phyloP scores from a whole-genome alignment of 1,139 yeast species.

The Wickerhamomyces sp. region DNA sequence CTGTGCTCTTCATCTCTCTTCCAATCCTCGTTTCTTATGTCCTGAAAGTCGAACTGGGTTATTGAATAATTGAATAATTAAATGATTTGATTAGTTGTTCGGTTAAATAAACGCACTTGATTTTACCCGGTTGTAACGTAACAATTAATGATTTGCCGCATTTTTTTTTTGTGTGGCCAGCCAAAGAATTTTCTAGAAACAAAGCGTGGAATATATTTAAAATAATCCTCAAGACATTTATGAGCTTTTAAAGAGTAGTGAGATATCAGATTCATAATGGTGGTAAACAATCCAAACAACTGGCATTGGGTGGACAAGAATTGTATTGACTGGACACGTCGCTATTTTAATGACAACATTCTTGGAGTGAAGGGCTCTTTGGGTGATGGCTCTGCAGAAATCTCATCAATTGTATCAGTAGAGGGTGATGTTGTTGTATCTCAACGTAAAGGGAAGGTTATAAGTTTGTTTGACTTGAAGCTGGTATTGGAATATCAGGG shows the following conservation, averaged over 20 bases:
- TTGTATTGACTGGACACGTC: slow-evolving; percentile 86
- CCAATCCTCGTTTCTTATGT: slow-evolving; percentile 64
- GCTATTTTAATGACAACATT: slow-evolving; percentile 62
- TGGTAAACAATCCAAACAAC: slow-evolving; percentile 69
- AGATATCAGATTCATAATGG: no score
- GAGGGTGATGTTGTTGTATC: slow-evolving; percentile 97
- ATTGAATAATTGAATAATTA: background rate
- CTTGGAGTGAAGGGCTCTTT: slow-evolving; percentile 42
- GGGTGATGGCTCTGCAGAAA: slow-evolving; percentile 31
- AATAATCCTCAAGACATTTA: no score
- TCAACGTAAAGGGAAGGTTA: slow-evolving; percentile 95
- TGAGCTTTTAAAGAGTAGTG: no score
- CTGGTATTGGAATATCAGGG: slow-evolving; percentile 62
- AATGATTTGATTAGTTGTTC: no score
- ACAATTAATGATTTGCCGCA: no score
- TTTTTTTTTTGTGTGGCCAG: background rate
- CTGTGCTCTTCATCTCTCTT: slow-evolving; percentile 50
- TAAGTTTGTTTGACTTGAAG: slow-evolving; percentile 81
- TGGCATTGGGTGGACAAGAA: slow-evolving; percentile 99
- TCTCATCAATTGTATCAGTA: slow-evolving; percentile 58
- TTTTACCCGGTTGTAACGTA: no score
- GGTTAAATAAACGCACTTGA: background rate
- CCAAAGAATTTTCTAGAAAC: background rate
- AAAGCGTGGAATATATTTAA: no score
- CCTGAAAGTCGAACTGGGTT: slow-evolving; percentile 29